A percentile compares a stretch with the other conserved stretches of the same genome.
Evolutionary conservation across 78 protist species (phyloP).

Genomic region (Polysphondylium violaceum): DNA sequence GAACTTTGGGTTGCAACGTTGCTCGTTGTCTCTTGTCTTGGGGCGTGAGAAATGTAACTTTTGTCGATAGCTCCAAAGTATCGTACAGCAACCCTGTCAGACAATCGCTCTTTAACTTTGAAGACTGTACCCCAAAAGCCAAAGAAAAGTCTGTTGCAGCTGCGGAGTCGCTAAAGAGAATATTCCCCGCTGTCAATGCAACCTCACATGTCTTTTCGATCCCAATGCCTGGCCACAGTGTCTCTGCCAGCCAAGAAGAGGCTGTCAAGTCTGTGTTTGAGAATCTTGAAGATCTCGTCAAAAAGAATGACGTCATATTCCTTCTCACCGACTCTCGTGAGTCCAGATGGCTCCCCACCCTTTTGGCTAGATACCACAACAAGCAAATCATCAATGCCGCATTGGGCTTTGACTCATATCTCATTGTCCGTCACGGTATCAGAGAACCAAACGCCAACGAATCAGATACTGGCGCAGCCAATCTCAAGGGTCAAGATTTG

Average conservation of each 20-base stretch:
- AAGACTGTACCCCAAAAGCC: conserved; percentile 88
- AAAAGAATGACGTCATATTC: conserved; percentile 94
- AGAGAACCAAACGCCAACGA: conserved; percentile 5
- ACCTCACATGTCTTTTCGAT: conserved; percentile 85
- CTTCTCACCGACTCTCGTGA: conserved; percentile 98
- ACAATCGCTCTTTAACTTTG: conserved; percentile 92
- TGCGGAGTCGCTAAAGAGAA: conserved; percentile 80
- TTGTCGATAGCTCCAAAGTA: conserved; percentile 95
- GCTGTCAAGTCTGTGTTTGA: background rate
- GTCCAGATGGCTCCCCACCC: conserved; percentile 97
- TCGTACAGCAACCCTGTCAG: conserved; percentile 97
- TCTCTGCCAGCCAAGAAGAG: conserved; percentile 10
- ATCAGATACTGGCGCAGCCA: background rate
- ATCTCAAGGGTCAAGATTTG: conserved; percentile 22
- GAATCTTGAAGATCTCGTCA: conserved; percentile 75
- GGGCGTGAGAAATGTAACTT: conserved; percentile 97
- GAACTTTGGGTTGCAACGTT: conserved; percentile 99
- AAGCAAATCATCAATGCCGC: conserved; percentile 94
- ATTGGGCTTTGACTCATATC: conserved; percentile 96
- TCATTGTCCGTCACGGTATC: conserved; percentile 97
- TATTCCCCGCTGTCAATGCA: conserved; percentile 83
- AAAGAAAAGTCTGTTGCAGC: conserved; percentile 94
- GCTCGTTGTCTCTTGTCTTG: conserved; percentile 95
- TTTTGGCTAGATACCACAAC: conserved; percentile 78
- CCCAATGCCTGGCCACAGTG: conserved; percentile 99